Conservation (phyloP, 2,329 filamentous ascomycete genomes). For the Hypocreales sp. region DNA sequence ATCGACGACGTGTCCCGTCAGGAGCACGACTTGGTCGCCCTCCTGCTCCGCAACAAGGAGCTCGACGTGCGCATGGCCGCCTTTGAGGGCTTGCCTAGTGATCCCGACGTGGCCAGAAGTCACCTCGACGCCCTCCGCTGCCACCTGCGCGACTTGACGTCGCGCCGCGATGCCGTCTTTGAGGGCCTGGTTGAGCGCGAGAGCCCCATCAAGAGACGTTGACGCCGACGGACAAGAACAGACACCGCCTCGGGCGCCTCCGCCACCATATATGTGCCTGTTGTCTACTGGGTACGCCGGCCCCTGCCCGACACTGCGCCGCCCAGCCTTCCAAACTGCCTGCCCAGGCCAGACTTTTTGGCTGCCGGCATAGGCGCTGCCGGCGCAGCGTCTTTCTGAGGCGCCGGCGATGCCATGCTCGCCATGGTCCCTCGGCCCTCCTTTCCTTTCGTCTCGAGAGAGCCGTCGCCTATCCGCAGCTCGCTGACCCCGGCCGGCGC, state of each 20-base stretch:
- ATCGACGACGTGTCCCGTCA: slow-evolving; percentile 43
- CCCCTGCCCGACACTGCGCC: slow-evolving; percentile 53
- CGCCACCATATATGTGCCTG: too few species aligned
- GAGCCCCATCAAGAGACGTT: slow-evolving; percentile 30
- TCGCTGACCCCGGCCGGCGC: slow-evolving; percentile 27
- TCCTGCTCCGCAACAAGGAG: slow-evolving; percentile 41
- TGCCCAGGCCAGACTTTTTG: slow-evolving; percentile 50
- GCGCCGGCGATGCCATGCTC: slow-evolving; percentile 21
- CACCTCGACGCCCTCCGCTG: slow-evolving; percentile 52
- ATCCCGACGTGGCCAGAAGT: slow-evolving; percentile 50
- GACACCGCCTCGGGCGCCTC: too few species aligned
- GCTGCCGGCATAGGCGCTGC: slow-evolving; percentile 26
- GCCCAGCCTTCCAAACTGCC: slow-evolving; percentile 53
- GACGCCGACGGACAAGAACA: slow-evolving; percentile 5
- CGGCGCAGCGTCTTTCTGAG: slow-evolving; percentile 32
- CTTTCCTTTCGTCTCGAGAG: slow-evolving; percentile 23
- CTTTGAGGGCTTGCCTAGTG: slow-evolving; percentile 59
- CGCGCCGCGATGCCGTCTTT: slow-evolving; percentile 57
- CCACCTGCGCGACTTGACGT: slow-evolving; percentile 45
- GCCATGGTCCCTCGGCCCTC: slow-evolving; percentile 18
- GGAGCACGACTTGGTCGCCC: slow-evolving; percentile 39
- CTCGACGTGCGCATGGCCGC: slow-evolving; percentile 46
- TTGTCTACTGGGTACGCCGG: slow-evolving; percentile 29
- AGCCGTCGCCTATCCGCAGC: slow-evolving; percentile 24
- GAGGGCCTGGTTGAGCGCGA: slow-evolving; percentile 53